Conservation (phyloP, 106 monocot species). For the Phalaenopsis aphrodite region DNA sequence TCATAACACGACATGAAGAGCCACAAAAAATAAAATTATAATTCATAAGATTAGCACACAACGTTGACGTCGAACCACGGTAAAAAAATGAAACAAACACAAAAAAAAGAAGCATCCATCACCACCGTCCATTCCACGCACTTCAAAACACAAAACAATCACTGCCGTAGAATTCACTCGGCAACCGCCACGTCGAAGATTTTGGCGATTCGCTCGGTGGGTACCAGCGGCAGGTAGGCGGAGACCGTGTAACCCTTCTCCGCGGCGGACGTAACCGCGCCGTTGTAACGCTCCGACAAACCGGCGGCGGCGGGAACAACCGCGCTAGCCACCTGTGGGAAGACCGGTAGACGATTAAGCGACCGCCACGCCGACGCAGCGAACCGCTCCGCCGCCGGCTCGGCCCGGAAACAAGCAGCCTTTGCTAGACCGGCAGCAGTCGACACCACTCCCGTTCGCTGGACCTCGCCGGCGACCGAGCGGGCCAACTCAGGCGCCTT, state of each 20-base stretch:
- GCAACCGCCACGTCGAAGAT: slow-evolving; percentile 27
- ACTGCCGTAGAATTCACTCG: neutral
- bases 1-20: too few relatives aligned
- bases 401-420: slow-evolving; percentile 28
- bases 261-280: slow-evolving; percentile 34
- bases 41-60: too few relatives aligned
- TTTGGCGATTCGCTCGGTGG: slow-evolving; percentile 57
- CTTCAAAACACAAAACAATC: neutral
- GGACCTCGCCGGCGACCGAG: slow-evolving; percentile 42
- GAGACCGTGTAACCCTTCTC: slow-evolving; percentile 59
- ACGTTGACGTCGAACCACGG: neutral
- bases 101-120: neutral
- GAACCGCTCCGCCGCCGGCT: slow-evolving; percentile 51
- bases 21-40: too few relatives aligned
- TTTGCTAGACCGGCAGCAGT: slow-evolving; percentile 42
- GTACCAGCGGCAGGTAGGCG: slow-evolving; percentile 60
- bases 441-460: slow-evolving; percentile 39
- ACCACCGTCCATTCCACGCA: neutral
- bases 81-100: neutral
- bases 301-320: slow-evolving; percentile 61
- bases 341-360: slow-evolving; percentile 69
- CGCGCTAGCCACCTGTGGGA: slow-evolving; percentile 52
- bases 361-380: slow-evolving; percentile 70
- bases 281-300: slow-evolving; percentile 66
- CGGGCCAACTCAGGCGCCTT: slow-evolving; percentile 47